A percentile compares a stretch with the other conserved stretches of the same genome.
phyloP scores from a whole-genome alignment of 2,329 filamentous ascomycete species.

The Trichophyton schoenleinii region DNA sequence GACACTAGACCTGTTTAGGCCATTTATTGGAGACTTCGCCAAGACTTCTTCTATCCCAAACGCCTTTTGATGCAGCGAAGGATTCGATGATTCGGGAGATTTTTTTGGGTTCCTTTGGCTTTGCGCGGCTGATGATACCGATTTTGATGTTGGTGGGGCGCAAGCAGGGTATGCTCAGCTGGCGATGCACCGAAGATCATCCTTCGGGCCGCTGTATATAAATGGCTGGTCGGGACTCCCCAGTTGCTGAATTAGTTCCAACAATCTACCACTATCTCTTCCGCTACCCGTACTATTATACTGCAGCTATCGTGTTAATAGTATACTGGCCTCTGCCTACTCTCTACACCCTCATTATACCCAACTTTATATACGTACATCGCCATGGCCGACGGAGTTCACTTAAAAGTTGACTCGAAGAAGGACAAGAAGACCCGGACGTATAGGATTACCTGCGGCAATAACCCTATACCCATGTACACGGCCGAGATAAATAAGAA shows the following conservation, averaged over 20 bases:
- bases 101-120: not conserved
- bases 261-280: not conserved
- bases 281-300: too few relatives aligned
- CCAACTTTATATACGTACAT: not conserved
- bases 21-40: not conserved
- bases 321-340: not conserved
- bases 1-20: not conserved
- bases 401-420: not conserved
- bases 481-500: slow-evolving; percentile 7
- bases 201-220: not conserved
- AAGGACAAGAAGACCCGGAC: not conserved
- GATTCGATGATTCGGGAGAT: not conserved
- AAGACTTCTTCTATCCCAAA: not conserved
- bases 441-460: slow-evolving; percentile 5
- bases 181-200: not conserved
- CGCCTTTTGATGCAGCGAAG: not conserved
- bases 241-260: not conserved
- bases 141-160: not conserved
- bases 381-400: not conserved
- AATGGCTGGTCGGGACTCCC: not conserved
- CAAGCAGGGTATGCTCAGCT: not conserved
- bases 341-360: not conserved
- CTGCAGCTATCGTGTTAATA: not conserved
- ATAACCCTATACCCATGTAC: slow-evolving; percentile 8
- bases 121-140: not conserved